Percentiles rank a stretch among this genome's conserved stretches.
Evolutionary conservation across 1,139 yeast genomes (phyloP).

Genomic region (Lodderomyces jiufengensis): DNA sequence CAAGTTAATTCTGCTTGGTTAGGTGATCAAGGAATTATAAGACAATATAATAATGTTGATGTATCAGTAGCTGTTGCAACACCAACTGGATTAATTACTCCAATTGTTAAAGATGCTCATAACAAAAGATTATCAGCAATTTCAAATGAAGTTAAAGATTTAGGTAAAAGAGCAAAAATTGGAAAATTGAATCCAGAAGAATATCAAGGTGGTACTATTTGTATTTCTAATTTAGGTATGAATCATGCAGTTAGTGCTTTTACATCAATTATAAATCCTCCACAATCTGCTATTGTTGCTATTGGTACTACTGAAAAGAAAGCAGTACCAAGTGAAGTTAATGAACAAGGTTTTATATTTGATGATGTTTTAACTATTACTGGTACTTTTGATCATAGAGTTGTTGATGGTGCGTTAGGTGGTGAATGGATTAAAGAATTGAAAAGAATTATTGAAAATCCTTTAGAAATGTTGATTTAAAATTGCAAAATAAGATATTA

Average conservation of each 20-base stretch:
- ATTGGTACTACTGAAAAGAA: slow-evolving; percentile 90
- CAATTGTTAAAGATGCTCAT: slow-evolving; percentile 87
- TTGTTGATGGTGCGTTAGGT: slow-evolving; percentile 95
- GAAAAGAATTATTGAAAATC: slow-evolving; percentile 90
- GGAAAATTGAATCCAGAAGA: slow-evolving; percentile 93
- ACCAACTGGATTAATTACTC: slow-evolving; percentile 95
- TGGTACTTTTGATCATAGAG: slow-evolving; percentile 97
- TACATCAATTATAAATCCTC: slow-evolving; percentile 97
- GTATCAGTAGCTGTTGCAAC: slow-evolving; percentile 99
- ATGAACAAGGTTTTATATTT: slow-evolving; percentile 88
- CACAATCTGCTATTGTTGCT: slow-evolving; percentile 92
- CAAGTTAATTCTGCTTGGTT: slow-evolving; percentile 94
- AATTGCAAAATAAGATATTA: not conserved
- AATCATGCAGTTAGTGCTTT: slow-evolving; percentile 87
- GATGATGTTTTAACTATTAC: slow-evolving; percentile 90
- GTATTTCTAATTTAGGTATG: slow-evolving; percentile 98
- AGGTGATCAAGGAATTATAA: slow-evolving; percentile 81
- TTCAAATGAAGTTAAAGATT: slow-evolving; percentile 81
- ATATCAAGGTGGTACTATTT: slow-evolving; percentile 98
- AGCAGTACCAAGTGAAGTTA: slow-evolving; percentile 88
- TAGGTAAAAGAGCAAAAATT: slow-evolving; percentile 94
- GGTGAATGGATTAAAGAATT: slow-evolving; percentile 95
- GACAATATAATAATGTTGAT: slow-evolving; percentile 89
- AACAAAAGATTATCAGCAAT: slow-evolving; percentile 79
- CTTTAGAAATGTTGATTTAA: slow-evolving; percentile 85